These are phyloP conservation scores for Euphorbia peplus DNA, from an alignment of 345 rosid species.

Conservation along the genomic window DNA sequence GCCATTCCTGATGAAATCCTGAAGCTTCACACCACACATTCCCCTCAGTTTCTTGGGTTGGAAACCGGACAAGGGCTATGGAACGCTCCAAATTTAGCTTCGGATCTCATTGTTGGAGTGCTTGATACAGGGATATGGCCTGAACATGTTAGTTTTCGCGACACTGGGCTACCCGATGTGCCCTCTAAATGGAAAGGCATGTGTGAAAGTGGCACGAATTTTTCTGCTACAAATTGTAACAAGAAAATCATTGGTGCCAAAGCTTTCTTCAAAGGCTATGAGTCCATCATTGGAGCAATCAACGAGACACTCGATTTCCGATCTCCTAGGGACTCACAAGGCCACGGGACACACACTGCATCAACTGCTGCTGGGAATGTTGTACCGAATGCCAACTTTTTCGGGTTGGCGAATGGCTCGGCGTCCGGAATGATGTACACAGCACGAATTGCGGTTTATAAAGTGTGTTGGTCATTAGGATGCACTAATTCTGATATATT, in stretches of 20 bases:
- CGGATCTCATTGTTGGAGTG: conserved; percentile 63
- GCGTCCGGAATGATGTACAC: conserved; percentile 68
- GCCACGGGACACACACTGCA: conserved; percentile 89
- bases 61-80: conserved; percentile 50
- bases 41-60: conserved; percentile 66
- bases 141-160: conserved; percentile 65
- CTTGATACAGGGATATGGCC: conserved; percentile 82
- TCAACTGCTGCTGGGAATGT: conserved; percentile 68
- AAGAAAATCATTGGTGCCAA: conserved; percentile 73
- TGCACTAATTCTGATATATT: conserved; percentile 56
- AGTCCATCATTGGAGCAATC: conserved; percentile 42
- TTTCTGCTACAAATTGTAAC: conserved; percentile 58
- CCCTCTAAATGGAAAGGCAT: conserved; percentile 74
- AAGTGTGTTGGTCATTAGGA: conserved; percentile 67
- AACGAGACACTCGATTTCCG: conserved; percentile 48
- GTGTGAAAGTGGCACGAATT: conserved; percentile 62
- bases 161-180: conserved; percentile 45
- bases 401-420: conserved; percentile 52
- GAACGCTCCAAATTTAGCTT: conserved; percentile 37
- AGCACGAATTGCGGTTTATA: conserved; percentile 68
- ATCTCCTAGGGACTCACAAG: conserved; percentile 66
- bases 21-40: conserved; percentile 61
- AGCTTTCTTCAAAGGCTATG: conserved; percentile 59
- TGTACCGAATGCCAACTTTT: conserved; percentile 42
- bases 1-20: conserved; percentile 57